These are phyloP conservation scores for Orbilia ellipsospora DNA, from an alignment of 2,329 filamentous ascomycete species.

Conservation along the genomic window DNA sequence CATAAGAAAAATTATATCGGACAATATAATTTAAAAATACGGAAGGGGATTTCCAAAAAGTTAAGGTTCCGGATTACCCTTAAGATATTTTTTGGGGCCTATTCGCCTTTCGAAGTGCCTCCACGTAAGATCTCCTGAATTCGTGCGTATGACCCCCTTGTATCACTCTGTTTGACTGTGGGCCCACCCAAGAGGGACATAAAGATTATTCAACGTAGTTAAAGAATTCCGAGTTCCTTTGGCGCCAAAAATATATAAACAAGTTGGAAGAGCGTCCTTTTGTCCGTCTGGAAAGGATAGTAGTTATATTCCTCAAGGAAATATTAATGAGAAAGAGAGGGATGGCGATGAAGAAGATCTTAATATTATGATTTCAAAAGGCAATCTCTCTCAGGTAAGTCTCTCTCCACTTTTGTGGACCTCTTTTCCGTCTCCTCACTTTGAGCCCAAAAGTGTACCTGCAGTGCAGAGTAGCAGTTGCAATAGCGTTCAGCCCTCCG, in stretches of 20 bases:
- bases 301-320: not conserved
- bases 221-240: slow-evolving; percentile 25
- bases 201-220: too few species aligned
- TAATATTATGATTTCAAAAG: not conserved
- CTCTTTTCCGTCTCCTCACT: slow-evolving; percentile 32
- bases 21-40: slow-evolving; percentile 25
- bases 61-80: not conserved
- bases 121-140: slow-evolving; percentile 48
- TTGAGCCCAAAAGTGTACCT: slow-evolving; percentile 47
- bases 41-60: slow-evolving; percentile 15
- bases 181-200: slow-evolving; percentile 2
- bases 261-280: not conserved
- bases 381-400: too few species aligned
- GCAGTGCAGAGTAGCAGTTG: slow-evolving; percentile 26
- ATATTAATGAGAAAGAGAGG: slow-evolving; percentile 20
- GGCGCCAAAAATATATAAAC: slow-evolving; percentile 1
- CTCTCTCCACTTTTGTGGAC: not conserved
- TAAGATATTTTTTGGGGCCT: slow-evolving; percentile 1
- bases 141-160: slow-evolving; percentile 41
- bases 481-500: slow-evolving; percentile 46
- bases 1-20: slow-evolving; percentile 26
- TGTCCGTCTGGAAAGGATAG: too few species aligned
- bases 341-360: slow-evolving; percentile 28
- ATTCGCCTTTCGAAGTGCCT: slow-evolving; percentile 23
- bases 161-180: slow-evolving; percentile 18